Base-by-base conservation (phyloP, 2,329 filamentous ascomycete species). In the Gyromitra esculenta region DNA sequence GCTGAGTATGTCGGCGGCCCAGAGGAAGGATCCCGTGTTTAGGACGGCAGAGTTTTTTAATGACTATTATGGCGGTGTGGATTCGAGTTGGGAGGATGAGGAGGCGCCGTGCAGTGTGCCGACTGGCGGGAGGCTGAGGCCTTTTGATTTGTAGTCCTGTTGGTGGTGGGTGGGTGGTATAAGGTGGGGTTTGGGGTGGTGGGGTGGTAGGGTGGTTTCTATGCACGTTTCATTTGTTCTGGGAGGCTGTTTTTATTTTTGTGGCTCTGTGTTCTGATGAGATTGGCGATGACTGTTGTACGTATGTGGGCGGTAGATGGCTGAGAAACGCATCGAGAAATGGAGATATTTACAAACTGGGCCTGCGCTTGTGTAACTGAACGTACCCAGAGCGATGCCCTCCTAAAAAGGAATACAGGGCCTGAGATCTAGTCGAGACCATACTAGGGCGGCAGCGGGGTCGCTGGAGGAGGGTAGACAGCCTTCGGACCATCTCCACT, bases 21-120 rank as follows among this genome's bases (percentile, higher is more conserved):
- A 56, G 21, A 18, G 63, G 39, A 50, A 76, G 39, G 71, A 79
- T 35, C 66, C 66, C 1, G 75, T 76, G 54, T 76, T 62, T 25
- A 59, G 72, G 43, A 72, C 48, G 15, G 54, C 67, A 3, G 74
- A 77, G 64, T 78, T 67, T 31, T 78, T 72, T 57, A 79, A 79
- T 65, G 77, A 79, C 21, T 79, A 79, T 69, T 79, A 79, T 68
- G 77, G 76, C 0, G 76, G 76, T 0, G 76, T 72, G 21, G 66
- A 77, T 45, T 5, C 15, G 39, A 41, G 50, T 1, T 75, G 64
- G 50, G 72, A 69, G 64, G 77, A 78, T 18, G 77, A 78, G 66
- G 45, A 48, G 60, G 70, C 60, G 15, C 75, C 75, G 18, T 77
- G 77, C 37, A 64, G 56, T 31, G 67, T 77, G 18, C 43, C 52